phyloP scores from a whole-genome alignment of 208 protist species.

The Trypanosoma boissoni region DNA sequence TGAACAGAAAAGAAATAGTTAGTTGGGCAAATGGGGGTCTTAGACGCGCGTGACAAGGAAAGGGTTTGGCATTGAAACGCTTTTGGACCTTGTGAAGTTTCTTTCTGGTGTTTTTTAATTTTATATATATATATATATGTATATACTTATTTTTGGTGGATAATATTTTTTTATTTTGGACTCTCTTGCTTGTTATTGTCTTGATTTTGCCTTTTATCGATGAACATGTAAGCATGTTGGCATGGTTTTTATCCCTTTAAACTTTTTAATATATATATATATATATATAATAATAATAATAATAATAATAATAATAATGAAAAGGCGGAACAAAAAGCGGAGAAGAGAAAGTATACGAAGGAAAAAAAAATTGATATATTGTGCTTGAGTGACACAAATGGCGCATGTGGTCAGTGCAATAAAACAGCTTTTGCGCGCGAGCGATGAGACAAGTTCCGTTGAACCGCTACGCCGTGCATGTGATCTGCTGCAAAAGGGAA shows the following conservation, averaged over 20 bases:
- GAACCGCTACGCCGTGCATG: constrained; percentile 27
- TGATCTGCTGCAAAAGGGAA: constrained; percentile 21
- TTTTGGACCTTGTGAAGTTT: constrained; percentile 7
- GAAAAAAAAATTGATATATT: constrained; percentile 4
- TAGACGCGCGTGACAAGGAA: constrained; percentile 2
- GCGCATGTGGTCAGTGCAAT: constrained; percentile 26
- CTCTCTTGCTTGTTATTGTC: background rate
- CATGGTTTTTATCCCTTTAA: too few species aligned
- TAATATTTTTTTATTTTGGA: constrained; percentile 1
- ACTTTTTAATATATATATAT: background rate
- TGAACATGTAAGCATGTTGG: too few species aligned
- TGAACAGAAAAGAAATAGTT: too few species aligned
- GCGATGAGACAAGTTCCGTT: constrained; percentile 18
- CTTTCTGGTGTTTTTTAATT: constrained; percentile 1
- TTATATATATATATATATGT: constrained; percentile 18
- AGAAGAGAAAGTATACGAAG: background rate
- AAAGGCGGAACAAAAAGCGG: background rate
- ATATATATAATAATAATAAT: background rate
- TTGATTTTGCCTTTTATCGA: background rate
- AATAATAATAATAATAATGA: background rate
- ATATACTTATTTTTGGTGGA: constrained; percentile 16
- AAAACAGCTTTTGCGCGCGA: constrained; percentile 30
- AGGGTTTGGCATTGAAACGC: constrained; percentile 5
- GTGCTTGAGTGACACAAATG: constrained; percentile 19
- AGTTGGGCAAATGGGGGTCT: too few species aligned